A percentile compares a stretch with the other conserved stretches of the same genome.
Evolutionary conservation across 1,284 basidiomycete genomes (phyloP).

Genomic region (Ustilago vetiveriae): DNA sequence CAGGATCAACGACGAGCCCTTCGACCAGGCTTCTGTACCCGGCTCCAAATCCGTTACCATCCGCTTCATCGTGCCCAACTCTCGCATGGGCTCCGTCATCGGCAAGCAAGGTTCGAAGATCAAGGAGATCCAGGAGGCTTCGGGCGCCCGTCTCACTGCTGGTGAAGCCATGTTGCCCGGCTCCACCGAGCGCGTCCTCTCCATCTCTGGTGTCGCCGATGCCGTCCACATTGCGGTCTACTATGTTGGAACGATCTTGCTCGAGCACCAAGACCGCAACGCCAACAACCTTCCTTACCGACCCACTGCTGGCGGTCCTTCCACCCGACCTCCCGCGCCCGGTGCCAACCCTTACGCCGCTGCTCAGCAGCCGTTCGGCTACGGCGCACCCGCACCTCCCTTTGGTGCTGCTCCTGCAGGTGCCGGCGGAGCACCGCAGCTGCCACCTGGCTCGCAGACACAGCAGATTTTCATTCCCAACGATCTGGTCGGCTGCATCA

Average conservation of each 20-base stretch:
- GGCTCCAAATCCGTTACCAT: constrained; percentile 98
- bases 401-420: constrained; percentile 26
- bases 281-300: constrained; percentile 67
- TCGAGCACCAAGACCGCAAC: constrained; percentile 83
- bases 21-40: constrained; percentile 94
- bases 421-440: constrained; percentile 67
- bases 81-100: constrained; percentile 98
- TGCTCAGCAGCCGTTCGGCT: constrained; percentile 36
- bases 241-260: constrained; percentile 95
- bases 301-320: constrained; percentile 55
- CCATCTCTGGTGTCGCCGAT: constrained; percentile 98
- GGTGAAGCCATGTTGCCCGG: constrained; percentile 98
- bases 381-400: constrained; percentile 24
- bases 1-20: constrained; percentile 98
- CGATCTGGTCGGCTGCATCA: constrained; percentile 96
- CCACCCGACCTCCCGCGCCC: constrained; percentile 18
- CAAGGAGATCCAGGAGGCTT: constrained; percentile 99
- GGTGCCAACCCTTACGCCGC: constrained; percentile 18
- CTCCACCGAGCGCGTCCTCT: constrained; percentile 91
- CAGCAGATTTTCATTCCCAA: constrained; percentile 99
- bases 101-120: constrained; percentile 97
- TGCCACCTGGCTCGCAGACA: constrained; percentile 77
- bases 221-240: constrained; percentile 99
- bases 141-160: constrained; percentile 92
- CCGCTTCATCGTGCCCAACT: constrained; percentile 96